Evolutionary conservation across 2,329 filamentous ascomycete species (phyloP), one percentile per base, ranked within the genome.

Genomic region (Diplocarpon mali): DNA sequence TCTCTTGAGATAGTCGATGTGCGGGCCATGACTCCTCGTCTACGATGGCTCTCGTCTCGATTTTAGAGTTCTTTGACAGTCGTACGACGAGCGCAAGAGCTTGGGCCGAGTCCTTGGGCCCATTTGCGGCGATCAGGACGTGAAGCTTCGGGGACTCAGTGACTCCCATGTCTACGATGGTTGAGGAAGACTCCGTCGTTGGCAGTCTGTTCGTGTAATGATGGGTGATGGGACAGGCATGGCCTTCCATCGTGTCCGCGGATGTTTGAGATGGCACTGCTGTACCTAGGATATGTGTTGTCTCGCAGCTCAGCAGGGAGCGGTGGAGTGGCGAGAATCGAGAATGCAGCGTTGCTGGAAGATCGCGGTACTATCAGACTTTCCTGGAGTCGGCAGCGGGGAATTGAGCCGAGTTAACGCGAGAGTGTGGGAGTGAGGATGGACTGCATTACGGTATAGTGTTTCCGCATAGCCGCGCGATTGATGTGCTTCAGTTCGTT

Each of bases 81-180:
- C 80, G 75, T 39, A 83, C 72, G 48, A 80, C 76, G 42, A 85
- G 71, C 14, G 77, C 69, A 59, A 80, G 73, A 42, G 79, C 79
- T 64, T 76, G 81, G 36, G 78, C 76, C 27, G 78, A 73, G 56
- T 83, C 78, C 44, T 73, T 71, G 38, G 73, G 69, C 47, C 81
- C 79, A 54, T 81, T 80, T 46, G 80, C 73, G 46, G 77, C 77
- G 30, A 85, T 69, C 29, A 85, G 72, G 45, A 85, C 71, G 49
- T 69, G 74, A 27, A 81, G 65, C 52, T 74, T 75, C 52, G 63
- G 67, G 48, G 49, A 62, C 55, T 84, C 81, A 27, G 82, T 55
- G 30, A 49, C 42, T 39, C 53, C 49, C 57, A 61, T 60, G 35
- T 60, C 59, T 39, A 53, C 36, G 20, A 58, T 50, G 13, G 55